A percentile compares a stretch with the other conserved stretches of the same genome.
phyloP scores from a whole-genome alignment of 441 rosid genomes.

The Populus hybrid region DNA sequence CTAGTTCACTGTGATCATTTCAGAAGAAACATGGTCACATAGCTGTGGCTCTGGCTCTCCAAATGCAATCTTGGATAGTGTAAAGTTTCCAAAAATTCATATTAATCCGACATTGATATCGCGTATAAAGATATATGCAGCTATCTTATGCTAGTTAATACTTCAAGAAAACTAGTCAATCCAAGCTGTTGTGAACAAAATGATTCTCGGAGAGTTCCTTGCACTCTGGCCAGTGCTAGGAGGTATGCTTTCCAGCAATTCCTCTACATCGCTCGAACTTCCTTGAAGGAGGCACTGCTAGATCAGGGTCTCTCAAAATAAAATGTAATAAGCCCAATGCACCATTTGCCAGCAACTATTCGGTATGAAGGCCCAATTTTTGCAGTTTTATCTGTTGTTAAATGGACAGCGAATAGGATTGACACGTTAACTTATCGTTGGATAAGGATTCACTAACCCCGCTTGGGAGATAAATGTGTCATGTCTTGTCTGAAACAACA shows the following conservation, averaged over 20 bases:
- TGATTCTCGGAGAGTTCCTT: background rate
- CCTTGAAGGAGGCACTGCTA: background rate
- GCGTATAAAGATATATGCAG: background rate
- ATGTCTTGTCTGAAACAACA: no score
- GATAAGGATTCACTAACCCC: no score
- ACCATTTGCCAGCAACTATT: background rate
- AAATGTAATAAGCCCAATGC: background rate
- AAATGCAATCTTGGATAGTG: background rate
- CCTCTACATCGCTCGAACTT: background rate
- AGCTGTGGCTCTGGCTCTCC: background rate
- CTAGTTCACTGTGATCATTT: background rate
- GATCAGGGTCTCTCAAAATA: background rate
- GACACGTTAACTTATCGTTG: background rate
- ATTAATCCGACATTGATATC: background rate
- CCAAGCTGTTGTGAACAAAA: conserved; percentile 3
- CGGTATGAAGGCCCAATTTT: background rate
- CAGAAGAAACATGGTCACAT: background rate
- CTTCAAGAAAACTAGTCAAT: background rate
- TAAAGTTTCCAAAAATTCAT: background rate
- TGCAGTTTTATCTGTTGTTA: background rate
- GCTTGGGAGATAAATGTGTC: no score
- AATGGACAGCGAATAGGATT: background rate
- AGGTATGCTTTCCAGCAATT: background rate
- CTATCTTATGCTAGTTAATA: background rate
- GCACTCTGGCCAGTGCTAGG: background rate